Percentiles rank a stretch among this genome's conserved stretches.
Conservation (phyloP, 2,329 filamentous ascomycete genomes). For the Aspergillus uvarum region DNA sequence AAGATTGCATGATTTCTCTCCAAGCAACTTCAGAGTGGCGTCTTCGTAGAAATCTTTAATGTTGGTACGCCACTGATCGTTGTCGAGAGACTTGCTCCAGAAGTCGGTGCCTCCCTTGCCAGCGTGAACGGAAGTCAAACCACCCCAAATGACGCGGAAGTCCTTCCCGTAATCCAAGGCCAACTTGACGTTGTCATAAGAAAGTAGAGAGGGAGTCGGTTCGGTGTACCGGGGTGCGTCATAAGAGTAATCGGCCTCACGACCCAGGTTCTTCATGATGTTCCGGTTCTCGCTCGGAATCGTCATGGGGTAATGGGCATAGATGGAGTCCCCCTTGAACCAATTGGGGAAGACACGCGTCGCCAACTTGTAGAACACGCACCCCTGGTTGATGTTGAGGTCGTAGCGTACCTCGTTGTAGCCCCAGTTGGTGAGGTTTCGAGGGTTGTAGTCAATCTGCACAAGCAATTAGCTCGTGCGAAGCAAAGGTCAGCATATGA, state of each 20-base stretch:
- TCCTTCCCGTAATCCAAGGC: conserved; percentile 61
- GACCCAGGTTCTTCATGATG: conserved; percentile 67
- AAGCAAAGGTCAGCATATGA: conserved; percentile 7
- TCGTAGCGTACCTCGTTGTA: conserved; percentile 74
- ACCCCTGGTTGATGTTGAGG: conserved; percentile 72
- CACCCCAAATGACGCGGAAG: conserved; percentile 66
- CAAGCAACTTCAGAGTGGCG: conserved; percentile 61
- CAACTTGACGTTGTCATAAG: conserved; percentile 61
- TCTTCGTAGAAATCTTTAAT: conserved; percentile 68
- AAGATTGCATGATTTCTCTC: conserved; percentile 64
- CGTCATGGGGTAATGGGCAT: conserved; percentile 73
- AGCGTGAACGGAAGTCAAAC: conserved; percentile 63
- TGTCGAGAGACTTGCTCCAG: conserved; percentile 60
- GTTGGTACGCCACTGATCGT: conserved; percentile 60
- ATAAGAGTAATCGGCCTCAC: conserved; percentile 69
- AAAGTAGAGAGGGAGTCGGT: conserved; percentile 57
- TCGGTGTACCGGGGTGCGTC: conserved; percentile 57
- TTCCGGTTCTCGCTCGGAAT: conserved; percentile 70
- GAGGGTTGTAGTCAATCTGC: conserved; percentile 66
- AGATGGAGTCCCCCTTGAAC: conserved; percentile 75
- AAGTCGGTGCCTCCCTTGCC: conserved; percentile 57
- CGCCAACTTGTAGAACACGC: conserved; percentile 82
- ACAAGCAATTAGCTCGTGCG: conserved; percentile 24
- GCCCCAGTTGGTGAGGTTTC: conserved; percentile 79
- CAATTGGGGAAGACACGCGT: conserved; percentile 76